Evolutionary conservation across 2,329 filamentous ascomycete genomes (phyloP).

Genomic region (Talaromyces albobiverticillius): DNA sequence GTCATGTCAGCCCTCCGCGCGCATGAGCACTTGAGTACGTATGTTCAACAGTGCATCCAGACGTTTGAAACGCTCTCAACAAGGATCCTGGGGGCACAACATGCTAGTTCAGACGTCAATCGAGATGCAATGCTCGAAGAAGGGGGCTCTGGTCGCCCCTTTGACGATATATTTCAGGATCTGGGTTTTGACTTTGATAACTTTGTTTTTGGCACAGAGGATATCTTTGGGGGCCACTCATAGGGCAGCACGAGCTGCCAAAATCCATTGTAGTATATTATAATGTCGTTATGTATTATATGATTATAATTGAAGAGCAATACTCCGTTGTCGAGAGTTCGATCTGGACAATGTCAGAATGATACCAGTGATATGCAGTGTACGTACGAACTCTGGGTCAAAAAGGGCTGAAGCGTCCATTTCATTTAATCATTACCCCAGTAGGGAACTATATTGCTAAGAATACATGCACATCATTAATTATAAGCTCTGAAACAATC

Average conservation of each 20-base stretch:
- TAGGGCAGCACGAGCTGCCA: no score
- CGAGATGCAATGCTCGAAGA: not conserved
- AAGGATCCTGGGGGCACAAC: not conserved
- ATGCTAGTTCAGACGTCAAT: not conserved
- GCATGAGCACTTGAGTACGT: constrained; percentile 14
- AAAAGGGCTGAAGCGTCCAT: no score
- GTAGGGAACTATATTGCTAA: not conserved
- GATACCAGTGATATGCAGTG: no score
- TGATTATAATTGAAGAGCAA: no score
- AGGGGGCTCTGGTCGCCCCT: not conserved
- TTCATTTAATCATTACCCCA: not conserved
- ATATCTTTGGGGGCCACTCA: not conserved
- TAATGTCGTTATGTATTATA: no score
- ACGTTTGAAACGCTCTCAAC: constrained; percentile 11
- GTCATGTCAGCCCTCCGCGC: constrained; percentile 20
- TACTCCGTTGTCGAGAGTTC: no score
- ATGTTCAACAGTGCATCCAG: constrained; percentile 8
- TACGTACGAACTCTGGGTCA: no score
- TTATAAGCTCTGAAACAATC: not conserved
- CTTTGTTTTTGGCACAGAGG: not conserved
- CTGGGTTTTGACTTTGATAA: constrained; percentile 3
- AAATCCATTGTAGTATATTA: no score
- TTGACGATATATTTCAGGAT: constrained; percentile 5
- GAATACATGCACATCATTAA: not conserved
- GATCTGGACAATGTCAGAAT: no score